Evolutionary conservation across 2,329 filamentous ascomycete genomes (phyloP), one percentile per base, ranked within the genome.

Genomic region (Pestalotiopsis sp.): DNA sequence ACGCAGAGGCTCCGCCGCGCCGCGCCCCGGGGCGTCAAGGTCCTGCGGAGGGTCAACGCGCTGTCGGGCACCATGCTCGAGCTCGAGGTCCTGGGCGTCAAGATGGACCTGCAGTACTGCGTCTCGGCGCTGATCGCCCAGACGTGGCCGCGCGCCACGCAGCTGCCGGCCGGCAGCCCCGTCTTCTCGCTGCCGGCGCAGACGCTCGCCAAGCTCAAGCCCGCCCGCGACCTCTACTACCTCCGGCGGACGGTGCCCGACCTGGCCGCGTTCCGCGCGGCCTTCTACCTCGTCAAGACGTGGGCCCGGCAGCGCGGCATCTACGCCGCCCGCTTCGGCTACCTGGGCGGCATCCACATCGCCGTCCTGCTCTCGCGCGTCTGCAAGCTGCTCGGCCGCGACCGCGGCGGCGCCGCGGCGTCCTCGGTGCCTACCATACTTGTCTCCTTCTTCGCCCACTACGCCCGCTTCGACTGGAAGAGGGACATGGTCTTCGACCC

Each of bases 81-180:
- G 72, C 78, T 92, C 4, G 85, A 86, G 57, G 80, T 91, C n/a
- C 75, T 79, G 3, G 86, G 83, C 11, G 80, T 92, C 72, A 88
- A 83, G 70, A 82, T 91, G 73, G 88, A 92, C 74, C 78, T 93
- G 63, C 90, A 92, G 70, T 93, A 93, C 75, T 92, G 89, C 71
- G 84, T 88, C 5, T 87, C 90, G 1, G 80, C 83, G 2, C 80
- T 80, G 38, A 80, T 92, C 58, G 82, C 87, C 2, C 84, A 89
- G 75, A 83, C 81, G 27, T 88, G 83, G 82, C 85, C 85, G 0
- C 74, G 81, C 2, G 78, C 84, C 3, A 80, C 87, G 72, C 80
- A 79, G 17, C 75, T 87, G 1, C 83, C 87, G 1, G 73, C 85
- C 3, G 81, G 81, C 1, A 86, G 91, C 71, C 80, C 85, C 0